Evolutionary conservation across 306 rosid genomes (phyloP).

Genomic region (Begonia masoniana): DNA sequence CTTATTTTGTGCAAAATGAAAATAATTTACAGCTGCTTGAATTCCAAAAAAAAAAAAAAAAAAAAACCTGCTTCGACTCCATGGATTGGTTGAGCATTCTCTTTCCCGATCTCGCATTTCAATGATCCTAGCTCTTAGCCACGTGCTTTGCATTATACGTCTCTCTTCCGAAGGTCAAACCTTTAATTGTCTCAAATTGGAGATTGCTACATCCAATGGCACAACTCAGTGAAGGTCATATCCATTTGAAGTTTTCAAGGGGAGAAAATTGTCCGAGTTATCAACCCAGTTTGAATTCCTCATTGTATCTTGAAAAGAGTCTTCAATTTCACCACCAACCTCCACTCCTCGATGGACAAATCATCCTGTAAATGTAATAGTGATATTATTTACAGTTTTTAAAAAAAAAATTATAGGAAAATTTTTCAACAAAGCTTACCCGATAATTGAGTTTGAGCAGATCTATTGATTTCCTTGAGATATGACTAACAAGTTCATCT

Average conservation of each 20-base stretch:
- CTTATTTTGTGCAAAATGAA: slow-evolving; percentile 1
- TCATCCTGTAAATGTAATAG: slow-evolving; percentile 42
- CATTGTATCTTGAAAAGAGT: slow-evolving; percentile 63
- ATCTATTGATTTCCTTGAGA: slow-evolving; percentile 79
- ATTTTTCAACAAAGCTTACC: slow-evolving; percentile 31
- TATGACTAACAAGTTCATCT: slow-evolving; percentile 91
- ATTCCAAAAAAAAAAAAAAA: not conserved
- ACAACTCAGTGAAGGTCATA: not conserved
- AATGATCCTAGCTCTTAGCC: too few species aligned
- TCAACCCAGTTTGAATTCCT: slow-evolving; percentile 5
- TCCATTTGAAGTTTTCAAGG: not conserved
- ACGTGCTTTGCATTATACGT: too few species aligned
- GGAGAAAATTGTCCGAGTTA: not conserved
- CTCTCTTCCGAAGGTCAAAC: not conserved
- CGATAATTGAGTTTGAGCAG: slow-evolving; percentile 68
- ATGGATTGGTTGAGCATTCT: too few species aligned
- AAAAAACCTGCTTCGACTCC: not conserved
- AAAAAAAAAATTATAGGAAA: too few species aligned
- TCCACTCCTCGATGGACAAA: slow-evolving; percentile 65
- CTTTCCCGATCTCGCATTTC: not conserved
- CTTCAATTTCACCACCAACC: slow-evolving; percentile 69
- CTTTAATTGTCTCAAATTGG: not conserved
- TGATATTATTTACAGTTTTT: too few species aligned
- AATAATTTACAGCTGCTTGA: too few species aligned
- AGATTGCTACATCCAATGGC: not conserved